These are phyloP conservation scores for Xylariaceae sp. DNA, from an alignment of 2,329 filamentous ascomycete species.

Conservation along the genomic window DNA sequence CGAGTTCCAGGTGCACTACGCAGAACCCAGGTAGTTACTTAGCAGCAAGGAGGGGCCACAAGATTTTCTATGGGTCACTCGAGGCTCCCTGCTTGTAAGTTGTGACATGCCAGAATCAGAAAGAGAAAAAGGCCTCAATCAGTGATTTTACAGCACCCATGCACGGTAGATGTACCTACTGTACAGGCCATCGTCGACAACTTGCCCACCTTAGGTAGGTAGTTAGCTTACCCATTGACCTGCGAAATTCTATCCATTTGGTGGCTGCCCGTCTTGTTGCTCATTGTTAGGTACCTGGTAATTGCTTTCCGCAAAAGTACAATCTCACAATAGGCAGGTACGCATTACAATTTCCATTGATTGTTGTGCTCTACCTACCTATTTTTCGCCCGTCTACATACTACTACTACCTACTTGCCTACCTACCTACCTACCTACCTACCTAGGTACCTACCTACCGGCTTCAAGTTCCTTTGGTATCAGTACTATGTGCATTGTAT, in stretches of 20 bases:
- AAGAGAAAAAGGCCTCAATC: constrained; percentile 5
- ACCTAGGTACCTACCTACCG: background rate
- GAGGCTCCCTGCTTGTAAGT: background rate
- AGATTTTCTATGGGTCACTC: background rate
- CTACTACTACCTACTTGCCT: background rate
- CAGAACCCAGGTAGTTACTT: too few species aligned
- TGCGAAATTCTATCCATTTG: too few species aligned
- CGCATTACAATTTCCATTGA: too few species aligned
- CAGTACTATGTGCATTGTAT: too few species aligned
- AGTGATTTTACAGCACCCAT: constrained; percentile 11
- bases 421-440: background rate
- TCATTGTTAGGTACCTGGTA: too few species aligned
- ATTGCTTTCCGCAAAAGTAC: too few species aligned
- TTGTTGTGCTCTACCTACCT: too few species aligned
- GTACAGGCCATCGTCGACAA: background rate
- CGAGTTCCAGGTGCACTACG: too few species aligned
- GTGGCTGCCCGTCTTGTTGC: too few species aligned
- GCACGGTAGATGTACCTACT: background rate
- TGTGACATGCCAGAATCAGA: background rate
- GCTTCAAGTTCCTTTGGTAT: background rate
- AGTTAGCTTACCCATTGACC: too few species aligned
- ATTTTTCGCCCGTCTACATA: background rate
- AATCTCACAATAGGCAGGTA: too few species aligned
- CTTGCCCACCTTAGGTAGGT: background rate
- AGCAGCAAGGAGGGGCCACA: constrained; percentile 2